A percentile compares a stretch with the other conserved stretches of the same genome.
Evolutionary conservation across 768 basidiomycete species (phyloP).

Genomic region (Pleurotus eryngii): DNA sequence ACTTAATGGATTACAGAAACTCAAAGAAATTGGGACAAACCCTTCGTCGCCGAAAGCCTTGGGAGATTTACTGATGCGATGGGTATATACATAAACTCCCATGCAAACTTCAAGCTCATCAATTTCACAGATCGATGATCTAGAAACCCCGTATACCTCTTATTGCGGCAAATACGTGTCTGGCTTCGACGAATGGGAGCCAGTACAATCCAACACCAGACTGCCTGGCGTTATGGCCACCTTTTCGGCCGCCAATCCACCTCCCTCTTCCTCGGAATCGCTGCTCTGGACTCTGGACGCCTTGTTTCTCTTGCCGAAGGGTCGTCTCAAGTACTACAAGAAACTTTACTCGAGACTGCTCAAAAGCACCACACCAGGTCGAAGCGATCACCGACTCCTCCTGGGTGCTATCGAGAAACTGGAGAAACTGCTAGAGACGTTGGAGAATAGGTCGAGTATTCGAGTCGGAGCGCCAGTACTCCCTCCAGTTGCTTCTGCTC

Average conservation of each 20-base stretch:
- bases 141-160: constrained; percentile 80
- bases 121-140: constrained; percentile 76
- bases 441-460: constrained; percentile 57
- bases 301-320: constrained; percentile 83
- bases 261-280: constrained; percentile 41
- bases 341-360: constrained; percentile 84
- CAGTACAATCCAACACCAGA: constrained; percentile 72
- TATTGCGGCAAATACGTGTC: constrained; percentile 70
- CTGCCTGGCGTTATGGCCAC: constrained; percentile 63
- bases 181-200: constrained; percentile 84
- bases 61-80: constrained; percentile 94
- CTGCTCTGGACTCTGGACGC: constrained; percentile 80
- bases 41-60: constrained; percentile 92
- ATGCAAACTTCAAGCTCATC: constrained; percentile 12
- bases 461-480: constrained; percentile 39
- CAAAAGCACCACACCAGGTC: constrained; percentile 81
- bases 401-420: constrained; percentile 78
- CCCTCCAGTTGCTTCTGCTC: constrained; percentile 16
- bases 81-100: constrained; percentile 56
- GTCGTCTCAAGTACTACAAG: constrained; percentile 86
- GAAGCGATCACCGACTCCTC: constrained; percentile 82
- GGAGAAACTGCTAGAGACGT: constrained; percentile 62
- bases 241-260: constrained; percentile 67
- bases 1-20: constrained; percentile 54
- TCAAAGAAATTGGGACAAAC: constrained; percentile 91